Evolutionary conservation across 176 grass and related monocot species (phyloP), one percentile per base, ranked within the genome.

Genomic region (Rhipidocladum racemiflorum): DNA sequence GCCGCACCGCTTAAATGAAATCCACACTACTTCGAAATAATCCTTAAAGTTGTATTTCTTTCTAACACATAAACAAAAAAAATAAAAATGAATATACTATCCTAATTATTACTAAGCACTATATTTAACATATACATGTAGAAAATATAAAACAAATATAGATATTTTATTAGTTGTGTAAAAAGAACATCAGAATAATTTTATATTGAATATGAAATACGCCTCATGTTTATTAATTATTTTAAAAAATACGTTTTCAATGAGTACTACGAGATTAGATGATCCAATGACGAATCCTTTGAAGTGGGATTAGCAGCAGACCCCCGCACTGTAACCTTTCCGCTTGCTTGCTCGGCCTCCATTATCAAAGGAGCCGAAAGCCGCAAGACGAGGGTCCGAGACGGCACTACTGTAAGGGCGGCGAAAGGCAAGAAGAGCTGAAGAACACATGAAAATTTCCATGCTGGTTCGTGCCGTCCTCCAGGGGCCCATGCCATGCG

Each of bases 321-420:
- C 59, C 77, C 77, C 20, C 3, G 29, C 12, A 34, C 32, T 38
- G 7, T 44, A 81, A 81, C 28, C 70, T 21, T 24, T 16, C 8
- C 34, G 24, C 64, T 25, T 76, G 15, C 64, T 54, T 3, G 72
- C 74, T 78, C 79, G 61, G 36, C 11, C 1, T 14, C 59, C 7
- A 86, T 78, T 3, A 35, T 82, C 50, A 68, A 29, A 54, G 60
- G 49, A 75, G 74, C 88, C 88, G 79, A 83, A 83, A 86, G 88
- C 79, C 73, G 17, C 65, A 43, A 60, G 6, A n/a, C 12, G 59
- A 67, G 73, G 63, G 59, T 27, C 50, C 40, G 3, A 0, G 27
- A 43, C 8, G 4, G 13, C 28, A 30, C n/a, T 51, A 74, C 12
- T 43, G 9, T 36, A 2, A 14, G 21, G 36, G 67, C 21, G n/a